Evolutionary conservation across 805 yeast genomes (phyloP), one percentile per base, ranked within the genome.

Genomic region (Teunomyces barrocoloradensis): DNA sequence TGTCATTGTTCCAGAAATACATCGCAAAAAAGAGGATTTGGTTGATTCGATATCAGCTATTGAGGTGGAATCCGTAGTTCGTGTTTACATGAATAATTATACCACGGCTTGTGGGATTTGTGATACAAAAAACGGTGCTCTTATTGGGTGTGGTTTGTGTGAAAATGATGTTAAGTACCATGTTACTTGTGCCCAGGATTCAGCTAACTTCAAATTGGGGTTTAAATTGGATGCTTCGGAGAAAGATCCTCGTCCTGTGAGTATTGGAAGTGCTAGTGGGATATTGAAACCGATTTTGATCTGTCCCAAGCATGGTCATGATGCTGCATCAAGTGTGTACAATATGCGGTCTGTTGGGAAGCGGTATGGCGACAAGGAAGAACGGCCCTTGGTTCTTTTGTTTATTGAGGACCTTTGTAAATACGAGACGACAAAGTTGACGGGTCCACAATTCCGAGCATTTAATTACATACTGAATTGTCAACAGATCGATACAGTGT

Each of bases 181-280:
- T 62, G 69, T 78, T 1, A 83, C 83, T 0, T 85, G 89, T 69
- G 84, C 84, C 11, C 79, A 77, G 47, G 77, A 75, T 45, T 59
- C 70, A 5, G 59, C 68, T 0, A 69, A 69, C n/a, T 73, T 67
- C 53, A 61, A 63, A 47, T 51, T 82, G 41, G 92, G 91, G 2
- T 85, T 87, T 55, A 70, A 67, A 40, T 53, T 81, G 4, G 60
- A 57, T 29, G 55, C 43, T 7, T 51, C 45, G 1, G 27, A 53
- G 7, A 42, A 42, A 25, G 44, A 32, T n/a, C 15, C 13, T 20
- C 63, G 42, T 53, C 44, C 37, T 4, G 54, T 61, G 7, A 63
- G 55, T 33, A 53, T 70, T 11, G 66, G 62, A 4, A 60, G 51
- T 1, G 29, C 53, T 1, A 43, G 52, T 15, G 84, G 84, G 1